Evolutionary conservation across 495 filamentous ascomycete species (phyloP).

Genomic region (Annulohypoxylon bovei): DNA sequence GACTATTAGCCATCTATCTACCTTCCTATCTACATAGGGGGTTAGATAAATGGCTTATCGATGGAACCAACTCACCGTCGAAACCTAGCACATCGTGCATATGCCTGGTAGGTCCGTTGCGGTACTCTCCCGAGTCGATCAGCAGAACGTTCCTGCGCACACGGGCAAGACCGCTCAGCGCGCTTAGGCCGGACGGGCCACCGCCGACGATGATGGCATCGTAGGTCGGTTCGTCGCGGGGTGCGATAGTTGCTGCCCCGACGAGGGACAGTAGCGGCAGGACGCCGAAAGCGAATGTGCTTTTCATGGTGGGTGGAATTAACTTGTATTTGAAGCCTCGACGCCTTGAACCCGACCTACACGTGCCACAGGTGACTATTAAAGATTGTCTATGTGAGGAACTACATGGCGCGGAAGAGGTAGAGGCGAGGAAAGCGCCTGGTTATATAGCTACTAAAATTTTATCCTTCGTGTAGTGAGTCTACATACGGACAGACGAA

Average conservation of each 20-base stretch:
- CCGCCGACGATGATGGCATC: slow-evolving; percentile 50
- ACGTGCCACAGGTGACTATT: neutral
- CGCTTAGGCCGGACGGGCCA: slow-evolving; percentile 54
- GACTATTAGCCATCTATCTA: neutral
- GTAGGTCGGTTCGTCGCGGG: slow-evolving; percentile 39
- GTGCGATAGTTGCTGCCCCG: slow-evolving; percentile 16
- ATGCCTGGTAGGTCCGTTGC: slow-evolving; percentile 63
- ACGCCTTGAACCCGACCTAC: slow-evolving; percentile 17
- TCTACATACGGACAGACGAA: neutral
- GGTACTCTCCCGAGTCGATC: slow-evolving; percentile 66
- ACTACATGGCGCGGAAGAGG: neutral
- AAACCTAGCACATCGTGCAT: slow-evolving; percentile 70
- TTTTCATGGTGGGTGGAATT: slow-evolving; percentile 27
- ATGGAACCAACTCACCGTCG: slow-evolving; percentile 54
- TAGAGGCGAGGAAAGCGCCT: neutral
- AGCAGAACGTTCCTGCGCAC: slow-evolving; percentile 62
- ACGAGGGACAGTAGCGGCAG: slow-evolving; percentile 32
- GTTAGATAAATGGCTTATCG: neutral
- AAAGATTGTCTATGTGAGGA: neutral
- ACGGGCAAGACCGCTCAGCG: slow-evolving; percentile 64
- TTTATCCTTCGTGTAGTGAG: slow-evolving; percentile 7
- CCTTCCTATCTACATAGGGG: neutral
- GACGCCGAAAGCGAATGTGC: slow-evolving; percentile 20
- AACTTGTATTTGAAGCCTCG: neutral
- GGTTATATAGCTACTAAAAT: slow-evolving; percentile 22